Base-by-base conservation (phyloP, 306 rosid genomes). In the Luffa acutangula region DNA sequence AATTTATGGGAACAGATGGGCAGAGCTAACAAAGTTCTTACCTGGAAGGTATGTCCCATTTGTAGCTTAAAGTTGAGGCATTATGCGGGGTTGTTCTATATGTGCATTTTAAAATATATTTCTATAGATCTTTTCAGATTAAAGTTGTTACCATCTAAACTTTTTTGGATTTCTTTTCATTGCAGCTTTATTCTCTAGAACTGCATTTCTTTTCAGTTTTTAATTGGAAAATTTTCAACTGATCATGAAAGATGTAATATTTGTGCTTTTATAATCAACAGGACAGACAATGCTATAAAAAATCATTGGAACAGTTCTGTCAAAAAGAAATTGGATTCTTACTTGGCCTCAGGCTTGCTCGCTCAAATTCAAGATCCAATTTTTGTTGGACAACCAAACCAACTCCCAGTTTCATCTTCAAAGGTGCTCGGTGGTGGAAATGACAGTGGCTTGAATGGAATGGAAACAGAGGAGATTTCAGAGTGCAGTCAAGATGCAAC, bases 271-370 rank as follows among this genome's bases (percentile, higher is more conserved):
- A 53, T 36, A 53, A 33, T 53, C 58, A 82, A 91, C 98, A 96
- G 99, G 94, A 90, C 99, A 81, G 99, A 96, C 91, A 96, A 96
- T 87, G 86, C 99, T 64, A 96, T 96, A 87, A 96, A 96, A 88
- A 96, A 96, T 78, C 99, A 96, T 80, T 96, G 99, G 99, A 93
- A 96, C 86, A 96, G 99, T 85, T 96, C 99, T 82, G 98, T 96
- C 6, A 96, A 90, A 84, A 96, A 96, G 88, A 96, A 96, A 88
- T 83, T 96, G 89, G 99, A 96, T 84, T 96, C 98, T 78, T 96
- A 96, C 91, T 85, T 93, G 87, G 92, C 90, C 37, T 93, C 99
- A 0, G 99, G 99, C 81, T 82, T 96, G 82, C 94, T 96, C 57
- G 18, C 85, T 58, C 94, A 85, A 86, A 81, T 85, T 67, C 94